phyloP scores from a whole-genome alignment of 2,329 filamentous ascomycete species.

The Stenocarpella maydis region DNA sequence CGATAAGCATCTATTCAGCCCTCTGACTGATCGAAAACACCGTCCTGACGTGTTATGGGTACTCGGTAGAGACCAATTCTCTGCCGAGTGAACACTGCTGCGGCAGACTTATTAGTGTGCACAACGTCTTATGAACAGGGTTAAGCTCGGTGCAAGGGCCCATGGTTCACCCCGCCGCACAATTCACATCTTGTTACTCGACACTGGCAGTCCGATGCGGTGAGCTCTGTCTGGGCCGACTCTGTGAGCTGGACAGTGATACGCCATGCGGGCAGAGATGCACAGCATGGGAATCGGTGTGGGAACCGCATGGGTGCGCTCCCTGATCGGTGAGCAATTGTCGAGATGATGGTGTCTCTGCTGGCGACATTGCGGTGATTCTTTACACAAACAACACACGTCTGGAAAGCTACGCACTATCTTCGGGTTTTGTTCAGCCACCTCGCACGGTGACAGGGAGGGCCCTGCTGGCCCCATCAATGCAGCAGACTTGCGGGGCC shows the following conservation, averaged over 20 bases:
- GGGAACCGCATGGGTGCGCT: slow-evolving; percentile 4
- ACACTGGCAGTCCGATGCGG: slow-evolving; percentile 24
- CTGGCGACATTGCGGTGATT: slow-evolving; percentile 4
- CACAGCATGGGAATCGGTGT: slow-evolving; percentile 1
- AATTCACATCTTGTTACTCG: background rate
- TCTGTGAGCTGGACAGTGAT: background rate
- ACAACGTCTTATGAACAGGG: slow-evolving; percentile 31
- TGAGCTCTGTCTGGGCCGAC: slow-evolving; percentile 23
- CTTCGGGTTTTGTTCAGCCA: slow-evolving; percentile 7
- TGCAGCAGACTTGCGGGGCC: slow-evolving; percentile 19
- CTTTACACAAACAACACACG: background rate
- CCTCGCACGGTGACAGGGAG: slow-evolving; percentile 14
- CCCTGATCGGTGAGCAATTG: slow-evolving; percentile 15
- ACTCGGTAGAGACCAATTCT: background rate
- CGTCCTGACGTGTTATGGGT: background rate
- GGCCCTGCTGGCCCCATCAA: slow-evolving; percentile 7
- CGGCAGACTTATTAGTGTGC: slow-evolving; percentile 11
- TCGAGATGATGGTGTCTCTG: slow-evolving; percentile 18
- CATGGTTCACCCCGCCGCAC: slow-evolving; percentile 8
- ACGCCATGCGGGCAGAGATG: background rate
- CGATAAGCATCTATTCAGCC: background rate
- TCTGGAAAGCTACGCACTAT: slow-evolving; percentile 9
- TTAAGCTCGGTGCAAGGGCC: slow-evolving; percentile 4
- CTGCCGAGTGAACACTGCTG: background rate
- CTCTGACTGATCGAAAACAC: background rate